Conservation (phyloP, 208 protist genomes). For the Tritrichomonas foetus region DNA sequence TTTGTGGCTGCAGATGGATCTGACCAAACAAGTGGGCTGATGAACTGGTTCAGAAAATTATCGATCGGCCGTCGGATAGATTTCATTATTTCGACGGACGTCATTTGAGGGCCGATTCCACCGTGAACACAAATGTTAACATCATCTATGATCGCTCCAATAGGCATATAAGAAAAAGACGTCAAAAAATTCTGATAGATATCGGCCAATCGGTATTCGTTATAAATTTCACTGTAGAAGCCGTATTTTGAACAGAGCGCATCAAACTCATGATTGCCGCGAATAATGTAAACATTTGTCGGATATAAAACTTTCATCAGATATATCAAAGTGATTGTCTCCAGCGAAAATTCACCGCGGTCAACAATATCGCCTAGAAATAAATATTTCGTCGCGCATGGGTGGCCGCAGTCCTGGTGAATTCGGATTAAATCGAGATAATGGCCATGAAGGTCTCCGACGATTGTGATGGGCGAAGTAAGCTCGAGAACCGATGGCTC, state of each 20-base stretch:
- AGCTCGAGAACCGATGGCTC: neutral
- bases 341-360: neutral
- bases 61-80: neutral
- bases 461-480: neutral
- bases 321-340: neutral
- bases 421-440: neutral
- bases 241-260: neutral
- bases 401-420: neutral
- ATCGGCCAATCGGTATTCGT: neutral
- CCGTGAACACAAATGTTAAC: neutral
- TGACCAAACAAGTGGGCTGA: neutral
- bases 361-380: conserved; percentile 22
- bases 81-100: neutral
- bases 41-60: neutral
- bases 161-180: neutral
- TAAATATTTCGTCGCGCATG: neutral
- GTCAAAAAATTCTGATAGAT: neutral
- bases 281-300: neutral
- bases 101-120: neutral
- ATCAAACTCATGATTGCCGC: neutral
- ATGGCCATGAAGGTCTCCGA: conserved; percentile 20
- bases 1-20: neutral
- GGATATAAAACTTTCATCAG: neutral
- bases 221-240: neutral
- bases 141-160: neutral